Evolutionary conservation across 495 filamentous ascomycete genomes (phyloP).

Genomic region (Aspergillus saccharolyticus): DNA sequence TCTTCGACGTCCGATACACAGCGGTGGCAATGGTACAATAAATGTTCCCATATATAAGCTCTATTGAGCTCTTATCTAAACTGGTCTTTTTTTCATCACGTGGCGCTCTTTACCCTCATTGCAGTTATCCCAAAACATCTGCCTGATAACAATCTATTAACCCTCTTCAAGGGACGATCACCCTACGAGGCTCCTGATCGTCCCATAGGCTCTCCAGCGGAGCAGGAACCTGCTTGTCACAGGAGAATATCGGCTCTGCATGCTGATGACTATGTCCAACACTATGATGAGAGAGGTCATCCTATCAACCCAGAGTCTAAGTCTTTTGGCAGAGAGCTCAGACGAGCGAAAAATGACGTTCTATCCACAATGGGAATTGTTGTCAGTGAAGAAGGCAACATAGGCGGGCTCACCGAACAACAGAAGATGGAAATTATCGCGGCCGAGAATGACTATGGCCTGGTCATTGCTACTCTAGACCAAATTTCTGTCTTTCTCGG

Average conservation of each 20-base stretch:
- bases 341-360: conserved; percentile 54
- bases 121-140: background rate
- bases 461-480: conserved; percentile 42
- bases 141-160: conserved; percentile 17
- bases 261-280: conserved; percentile 50
- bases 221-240: conserved; percentile 16
- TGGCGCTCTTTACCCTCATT: background rate
- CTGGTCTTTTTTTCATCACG: background rate
- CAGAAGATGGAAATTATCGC: conserved; percentile 39
- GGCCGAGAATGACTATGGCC: conserved; percentile 47
- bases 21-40: background rate
- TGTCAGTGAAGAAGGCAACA: conserved; percentile 39
- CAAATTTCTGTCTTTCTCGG: conserved; percentile 38
- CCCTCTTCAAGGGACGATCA: conserved; percentile 56
- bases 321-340: conserved; percentile 36
- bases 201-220: conserved; percentile 12
- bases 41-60: background rate
- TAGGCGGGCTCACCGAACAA: conserved; percentile 32
- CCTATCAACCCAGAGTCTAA: conserved; percentile 57
- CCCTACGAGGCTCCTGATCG: conserved; percentile 60
- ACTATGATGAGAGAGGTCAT: conserved; percentile 67
- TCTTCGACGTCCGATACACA: background rate
- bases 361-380: conserved; percentile 53
- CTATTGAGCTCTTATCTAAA: background rate
- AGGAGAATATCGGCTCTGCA: conserved; percentile 34